phyloP scores from a whole-genome alignment of 768 basidiomycete species.

The Rhodotorula babjevae region DNA sequence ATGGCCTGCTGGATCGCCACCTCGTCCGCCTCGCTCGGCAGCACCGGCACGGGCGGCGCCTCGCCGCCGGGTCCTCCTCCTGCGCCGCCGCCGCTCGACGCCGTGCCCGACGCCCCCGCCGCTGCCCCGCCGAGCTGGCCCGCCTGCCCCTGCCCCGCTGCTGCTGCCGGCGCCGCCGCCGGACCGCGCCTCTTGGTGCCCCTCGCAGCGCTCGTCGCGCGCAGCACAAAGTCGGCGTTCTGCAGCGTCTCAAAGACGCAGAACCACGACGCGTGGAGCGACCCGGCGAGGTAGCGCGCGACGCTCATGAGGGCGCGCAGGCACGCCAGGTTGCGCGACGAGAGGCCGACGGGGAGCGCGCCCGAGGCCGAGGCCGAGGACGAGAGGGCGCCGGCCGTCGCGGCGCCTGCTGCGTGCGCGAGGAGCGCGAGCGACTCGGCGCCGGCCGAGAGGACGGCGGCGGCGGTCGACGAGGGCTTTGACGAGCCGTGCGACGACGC shows the following conservation, averaged over 20 bases:
- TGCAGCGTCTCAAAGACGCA: constrained; percentile 82
- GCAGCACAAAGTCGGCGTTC: constrained; percentile 86
- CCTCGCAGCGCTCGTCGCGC: constrained; percentile 24
- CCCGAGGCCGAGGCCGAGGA: background rate
- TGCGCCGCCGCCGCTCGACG: background rate
- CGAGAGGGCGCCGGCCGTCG: too few species aligned
- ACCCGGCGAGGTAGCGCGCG: constrained; percentile 74
- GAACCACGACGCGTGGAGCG: constrained; percentile 88
- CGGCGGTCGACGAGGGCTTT: constrained; percentile 29
- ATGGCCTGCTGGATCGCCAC: constrained; percentile 70
- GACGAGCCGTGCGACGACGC: constrained; percentile 5
- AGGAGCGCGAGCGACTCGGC: constrained; percentile 48
- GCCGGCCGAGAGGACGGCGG: constrained; percentile 41
- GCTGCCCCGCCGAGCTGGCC: constrained; percentile 21
- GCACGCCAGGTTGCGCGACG: constrained; percentile 85
- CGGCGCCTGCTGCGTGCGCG: background rate
- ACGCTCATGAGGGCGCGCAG: constrained; percentile 73
- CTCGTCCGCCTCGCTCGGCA: constrained; percentile 67
- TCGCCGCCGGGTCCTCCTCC: background rate
- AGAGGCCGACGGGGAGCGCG: constrained; percentile 55
- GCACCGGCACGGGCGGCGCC: constrained; percentile 25
- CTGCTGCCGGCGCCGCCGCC: background rate
- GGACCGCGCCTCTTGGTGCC: constrained; percentile 28
- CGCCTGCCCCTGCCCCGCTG: background rate
- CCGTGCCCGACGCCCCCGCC: constrained; percentile 2